Percentiles rank a stretch among this genome's conserved stretches.
These are phyloP conservation scores for Rhodotorula sp. DNA, from an alignment of 1,284 basidiomycete genomes.

Conservation along the genomic window DNA sequence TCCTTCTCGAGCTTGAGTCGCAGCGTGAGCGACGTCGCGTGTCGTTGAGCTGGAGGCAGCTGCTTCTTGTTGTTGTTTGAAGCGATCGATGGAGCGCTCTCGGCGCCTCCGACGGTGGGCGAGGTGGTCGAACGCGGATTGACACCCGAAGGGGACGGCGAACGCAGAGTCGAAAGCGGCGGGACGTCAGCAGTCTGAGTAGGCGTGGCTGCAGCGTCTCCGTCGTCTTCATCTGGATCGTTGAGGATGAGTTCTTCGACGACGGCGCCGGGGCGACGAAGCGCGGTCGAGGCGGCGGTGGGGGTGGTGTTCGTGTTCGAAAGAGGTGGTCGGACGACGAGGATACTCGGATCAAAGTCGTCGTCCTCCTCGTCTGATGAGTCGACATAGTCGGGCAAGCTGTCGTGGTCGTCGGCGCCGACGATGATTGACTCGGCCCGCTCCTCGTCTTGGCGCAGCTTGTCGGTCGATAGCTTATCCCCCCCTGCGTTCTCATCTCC, in stretches of 20 bases:
- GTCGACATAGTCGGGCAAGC: conserved; percentile 1
- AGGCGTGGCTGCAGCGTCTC: neutral
- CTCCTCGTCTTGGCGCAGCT: neutral
- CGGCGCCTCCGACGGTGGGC: neutral
- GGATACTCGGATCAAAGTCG: neutral
- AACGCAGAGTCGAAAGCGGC: neutral
- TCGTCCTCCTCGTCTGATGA: neutral
- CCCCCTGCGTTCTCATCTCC: neutral
- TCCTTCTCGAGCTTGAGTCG: neutral
- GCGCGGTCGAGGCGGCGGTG: neutral
- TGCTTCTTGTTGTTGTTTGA: neutral
- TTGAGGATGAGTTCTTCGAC: conserved; percentile 2
- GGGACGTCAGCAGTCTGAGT: neutral
- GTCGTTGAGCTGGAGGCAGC: neutral
- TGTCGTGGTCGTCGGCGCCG: neutral
- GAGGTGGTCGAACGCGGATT: neutral
- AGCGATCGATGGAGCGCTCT: no score
- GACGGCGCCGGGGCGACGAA: neutral
- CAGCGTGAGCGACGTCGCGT: neutral
- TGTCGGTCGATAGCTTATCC: neutral
- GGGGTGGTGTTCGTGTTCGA: no score
- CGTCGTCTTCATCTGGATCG: neutral
- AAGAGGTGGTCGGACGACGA: neutral
- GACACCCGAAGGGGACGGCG: neutral
- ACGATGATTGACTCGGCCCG: neutral